Base-by-base conservation (phyloP, 768 basidiomycete genomes). In the Dioszegia crocea region DNA sequence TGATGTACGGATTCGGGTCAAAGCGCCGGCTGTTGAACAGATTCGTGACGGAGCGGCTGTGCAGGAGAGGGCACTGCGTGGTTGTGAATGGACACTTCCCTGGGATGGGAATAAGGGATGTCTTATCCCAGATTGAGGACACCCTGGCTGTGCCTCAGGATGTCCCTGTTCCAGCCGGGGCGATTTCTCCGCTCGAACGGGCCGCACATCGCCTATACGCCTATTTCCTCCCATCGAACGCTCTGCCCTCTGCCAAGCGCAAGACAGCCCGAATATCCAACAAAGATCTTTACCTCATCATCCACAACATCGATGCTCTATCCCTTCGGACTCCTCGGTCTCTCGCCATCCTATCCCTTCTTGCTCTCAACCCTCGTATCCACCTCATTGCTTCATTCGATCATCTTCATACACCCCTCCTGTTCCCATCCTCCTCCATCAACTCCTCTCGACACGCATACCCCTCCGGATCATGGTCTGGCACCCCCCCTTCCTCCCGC, bases 1-100 rank as follows among this genome's bases (percentile, higher is more conserved):
- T 93, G 19, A 86, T 90, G 75, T 90, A 91, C 68, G 94, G 94
- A 0, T 84, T 85, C 67, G 94, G 94, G 4, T 93, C 90, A 19
- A 99, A 99, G 74, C 82, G 89, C 56, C 74, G 71, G 17, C 64
- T 87, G 9, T 79, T 99, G 30, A 89, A 94, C 71, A 79, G 83
- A 21, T 89, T 96, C 56, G 90, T 87, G 1, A 79, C 73, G 3
- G 78, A 81, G 0, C 71, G 78, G 21, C 84, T 88, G 61, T 76
- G 83, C 6, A 83, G 80, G 53, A 75, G 71, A 0, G 90, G 91
- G 0, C 83, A 89, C 61, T 86, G 89, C 43, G 83, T 90, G 55
- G 80, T 92, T 21, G 82, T 85, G 24, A 89, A 94, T 66, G 90
- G 84, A 0, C 89, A 86, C 75, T 84, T 86, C 56, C 87, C 88